Evolutionary conservation across 148 eudicot genomes (phyloP).

Genomic region (Spergularia bocconei): DNA sequence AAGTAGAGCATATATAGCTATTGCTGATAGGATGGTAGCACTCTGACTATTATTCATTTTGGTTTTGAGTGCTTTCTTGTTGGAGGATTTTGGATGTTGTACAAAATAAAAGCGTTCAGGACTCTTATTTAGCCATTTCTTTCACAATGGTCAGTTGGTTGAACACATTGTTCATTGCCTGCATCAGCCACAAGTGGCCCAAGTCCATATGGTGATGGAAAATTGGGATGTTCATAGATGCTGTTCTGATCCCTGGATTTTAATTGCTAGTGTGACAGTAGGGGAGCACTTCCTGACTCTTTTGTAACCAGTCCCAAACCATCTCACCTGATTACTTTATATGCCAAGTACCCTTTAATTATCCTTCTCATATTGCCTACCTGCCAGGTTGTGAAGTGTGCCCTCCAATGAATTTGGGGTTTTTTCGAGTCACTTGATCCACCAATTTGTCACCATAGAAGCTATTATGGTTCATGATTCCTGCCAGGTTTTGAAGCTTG

Average conservation of each 20-base stretch:
- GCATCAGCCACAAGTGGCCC: neutral
- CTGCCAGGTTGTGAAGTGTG: neutral
- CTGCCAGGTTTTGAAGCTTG: neutral
- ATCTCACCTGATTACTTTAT: neutral
- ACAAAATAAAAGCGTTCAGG: neutral
- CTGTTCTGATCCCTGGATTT: neutral
- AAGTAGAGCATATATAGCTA: neutral
- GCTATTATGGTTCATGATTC: neutral
- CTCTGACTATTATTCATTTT: neutral
- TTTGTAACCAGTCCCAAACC: neutral
- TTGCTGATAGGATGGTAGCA: neutral
- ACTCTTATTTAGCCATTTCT: neutral
- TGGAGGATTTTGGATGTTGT: neutral
- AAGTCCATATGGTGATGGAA: neutral
- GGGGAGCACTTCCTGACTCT: neutral
- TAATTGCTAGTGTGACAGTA: neutral
- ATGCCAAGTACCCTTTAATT: neutral
- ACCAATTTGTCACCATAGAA: neutral
- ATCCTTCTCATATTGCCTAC: constrained; percentile 1
- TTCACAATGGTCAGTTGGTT: neutral
- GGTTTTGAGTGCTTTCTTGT: neutral
- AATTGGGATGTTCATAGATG: too few species aligned
- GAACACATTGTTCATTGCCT: neutral
- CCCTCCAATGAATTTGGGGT: neutral
- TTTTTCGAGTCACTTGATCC: constrained; percentile 2